Percentiles rank a stretch among this genome's conserved stretches.
These are phyloP conservation scores for Rosa multiflora DNA, from an alignment of 306 rosid species.

Conservation along the genomic window DNA sequence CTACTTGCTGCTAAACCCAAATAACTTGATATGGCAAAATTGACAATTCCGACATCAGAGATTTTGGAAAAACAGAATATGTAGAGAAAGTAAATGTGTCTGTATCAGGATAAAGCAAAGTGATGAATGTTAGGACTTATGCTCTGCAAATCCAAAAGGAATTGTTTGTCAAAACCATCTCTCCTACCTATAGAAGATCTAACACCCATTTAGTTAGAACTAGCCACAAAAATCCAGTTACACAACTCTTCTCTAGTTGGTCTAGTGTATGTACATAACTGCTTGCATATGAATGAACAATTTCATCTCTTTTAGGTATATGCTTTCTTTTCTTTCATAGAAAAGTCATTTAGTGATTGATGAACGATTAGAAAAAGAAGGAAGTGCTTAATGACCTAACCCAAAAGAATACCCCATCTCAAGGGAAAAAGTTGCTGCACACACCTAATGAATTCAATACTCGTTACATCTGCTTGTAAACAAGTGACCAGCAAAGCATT, in stretches of 20 bases:
- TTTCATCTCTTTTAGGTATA: neutral
- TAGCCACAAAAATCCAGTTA: neutral
- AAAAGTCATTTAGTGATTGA: neutral
- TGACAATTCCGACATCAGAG: neutral
- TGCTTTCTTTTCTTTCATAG: neutral
- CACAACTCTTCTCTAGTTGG: neutral
- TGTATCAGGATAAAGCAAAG: neutral
- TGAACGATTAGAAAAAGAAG: neutral
- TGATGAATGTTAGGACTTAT: neutral
- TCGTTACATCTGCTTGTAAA: neutral
- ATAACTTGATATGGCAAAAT: neutral
- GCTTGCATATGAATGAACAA: neutral
- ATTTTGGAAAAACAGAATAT: neutral
- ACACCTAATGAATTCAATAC: neutral
- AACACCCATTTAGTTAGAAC: neutral
- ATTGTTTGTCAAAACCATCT: neutral
- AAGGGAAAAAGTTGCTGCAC: neutral
- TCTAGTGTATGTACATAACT: neutral
- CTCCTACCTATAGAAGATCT: conserved; percentile 1
- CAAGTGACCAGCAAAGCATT: neutral
- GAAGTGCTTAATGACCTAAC: neutral
- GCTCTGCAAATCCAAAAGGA: neutral
- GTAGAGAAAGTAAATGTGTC: neutral
- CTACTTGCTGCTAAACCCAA: neutral
- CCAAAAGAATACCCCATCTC: neutral